Conservation (phyloP, 2,329 filamentous ascomycete genomes). For the Microdochium bolleyi region DNA sequence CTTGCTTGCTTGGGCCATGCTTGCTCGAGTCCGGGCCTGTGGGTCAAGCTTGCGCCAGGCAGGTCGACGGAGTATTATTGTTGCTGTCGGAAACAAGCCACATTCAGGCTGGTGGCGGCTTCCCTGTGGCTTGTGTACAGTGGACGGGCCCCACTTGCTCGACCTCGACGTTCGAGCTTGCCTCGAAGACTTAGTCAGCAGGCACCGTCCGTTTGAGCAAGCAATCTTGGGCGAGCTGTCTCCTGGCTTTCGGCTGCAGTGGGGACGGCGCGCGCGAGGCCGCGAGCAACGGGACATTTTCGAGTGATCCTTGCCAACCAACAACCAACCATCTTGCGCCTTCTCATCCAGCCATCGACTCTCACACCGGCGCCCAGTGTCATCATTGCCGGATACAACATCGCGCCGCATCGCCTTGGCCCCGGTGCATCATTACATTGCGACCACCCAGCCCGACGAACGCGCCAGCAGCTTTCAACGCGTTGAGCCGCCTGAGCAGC, state of each 20-base stretch:
- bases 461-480: background rate
- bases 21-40: no score
- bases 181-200: background rate
- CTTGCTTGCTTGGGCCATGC: no score
- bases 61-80: no score
- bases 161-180: no score
- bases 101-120: no score
- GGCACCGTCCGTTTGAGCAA: background rate
- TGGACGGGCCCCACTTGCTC: no score
- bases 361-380: background rate
- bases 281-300: background rate
- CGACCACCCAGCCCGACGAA: background rate
- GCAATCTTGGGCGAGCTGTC: background rate
- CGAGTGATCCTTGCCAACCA: background rate
- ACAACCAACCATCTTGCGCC: constrained; percentile 3
- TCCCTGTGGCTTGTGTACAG: no score
- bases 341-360: background rate
- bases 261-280: background rate
- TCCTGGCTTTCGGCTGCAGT: background rate
- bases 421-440: background rate
- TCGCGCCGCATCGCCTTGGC: background rate
- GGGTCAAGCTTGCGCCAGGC: no score
- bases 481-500: background rate
- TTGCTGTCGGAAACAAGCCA: no score
- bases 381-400: background rate